phyloP scores from a whole-genome alignment of 352 stramenopile species.

The Aphanomyces astaci region DNA sequence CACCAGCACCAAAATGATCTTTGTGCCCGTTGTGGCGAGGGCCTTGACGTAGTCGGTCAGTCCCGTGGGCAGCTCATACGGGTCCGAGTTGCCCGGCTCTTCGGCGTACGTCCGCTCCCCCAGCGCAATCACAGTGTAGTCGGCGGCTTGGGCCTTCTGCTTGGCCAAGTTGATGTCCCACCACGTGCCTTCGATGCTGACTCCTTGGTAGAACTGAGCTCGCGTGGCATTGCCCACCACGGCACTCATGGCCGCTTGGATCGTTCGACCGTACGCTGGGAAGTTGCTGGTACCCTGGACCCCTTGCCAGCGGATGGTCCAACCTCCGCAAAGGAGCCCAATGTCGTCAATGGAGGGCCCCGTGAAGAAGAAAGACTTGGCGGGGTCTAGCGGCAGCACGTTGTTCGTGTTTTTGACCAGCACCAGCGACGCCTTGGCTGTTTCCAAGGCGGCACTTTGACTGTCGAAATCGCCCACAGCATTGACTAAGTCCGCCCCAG shows the following conservation, averaged over 20 bases:
- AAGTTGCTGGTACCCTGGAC: not conserved
- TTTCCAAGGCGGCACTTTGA: conserved; percentile 42
- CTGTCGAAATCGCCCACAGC: conserved; percentile 47
- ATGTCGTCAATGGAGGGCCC: conserved; percentile 58
- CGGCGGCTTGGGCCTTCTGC: not conserved
- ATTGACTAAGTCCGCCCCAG: conserved; percentile 33
- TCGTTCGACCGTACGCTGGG: not conserved
- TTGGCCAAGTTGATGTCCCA: conserved; percentile 28
- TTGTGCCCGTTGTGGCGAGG: conserved; percentile 42
- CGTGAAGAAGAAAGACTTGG: conserved; percentile 45
- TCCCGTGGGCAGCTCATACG: conserved; percentile 35
- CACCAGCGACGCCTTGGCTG: conserved; percentile 69
- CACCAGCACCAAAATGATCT: conserved; percentile 62
- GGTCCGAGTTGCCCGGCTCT: not conserved
- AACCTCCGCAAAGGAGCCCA: conserved; percentile 41
- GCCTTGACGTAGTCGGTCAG: conserved; percentile 53
- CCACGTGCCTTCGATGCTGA: conserved; percentile 25
- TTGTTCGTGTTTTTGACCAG: conserved; percentile 61
- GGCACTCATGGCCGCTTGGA: not conserved
- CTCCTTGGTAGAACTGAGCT: conserved; percentile 34
- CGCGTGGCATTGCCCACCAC: not conserved
- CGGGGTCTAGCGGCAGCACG: conserved; percentile 33
- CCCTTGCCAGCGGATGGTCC: not conserved
- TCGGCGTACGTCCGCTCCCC: not conserved
- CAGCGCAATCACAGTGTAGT: not conserved